Evolutionary conservation across 1,284 basidiomycete species (phyloP).

Genomic region (Cystobasidium sp.): DNA sequence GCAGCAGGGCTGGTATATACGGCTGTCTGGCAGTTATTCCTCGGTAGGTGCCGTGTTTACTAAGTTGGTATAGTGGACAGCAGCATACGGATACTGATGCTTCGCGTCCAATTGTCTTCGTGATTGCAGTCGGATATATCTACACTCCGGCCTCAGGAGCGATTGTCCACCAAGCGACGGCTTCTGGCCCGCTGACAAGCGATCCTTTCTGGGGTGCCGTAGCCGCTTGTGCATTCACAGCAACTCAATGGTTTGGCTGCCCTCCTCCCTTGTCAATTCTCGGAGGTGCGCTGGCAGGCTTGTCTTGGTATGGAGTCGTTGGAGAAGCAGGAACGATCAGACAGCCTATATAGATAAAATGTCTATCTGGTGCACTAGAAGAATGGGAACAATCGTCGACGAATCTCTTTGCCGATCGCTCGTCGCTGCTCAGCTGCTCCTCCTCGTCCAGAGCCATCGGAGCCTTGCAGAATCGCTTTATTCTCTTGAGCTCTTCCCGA

Average conservation of each 20-base stretch:
- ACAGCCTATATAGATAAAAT: conserved; percentile 44
- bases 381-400: conserved; percentile 36
- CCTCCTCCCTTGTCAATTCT: conserved; percentile 58
- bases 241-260: conserved; percentile 55
- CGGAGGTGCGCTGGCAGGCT: conserved; percentile 57
- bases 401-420: conserved; percentile 50
- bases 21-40: conserved; percentile 64
- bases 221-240: conserved; percentile 51
- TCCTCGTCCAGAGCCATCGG: conserved; percentile 48
- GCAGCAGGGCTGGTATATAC: conserved; percentile 65
- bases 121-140: conserved; percentile 18
- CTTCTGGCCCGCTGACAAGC: conserved; percentile 56
- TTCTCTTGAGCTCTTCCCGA: conserved; percentile 51
- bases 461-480: conserved; percentile 50
- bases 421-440: conserved; percentile 50
- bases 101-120: conserved; percentile 46
- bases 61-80: neutral
- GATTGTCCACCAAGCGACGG: conserved; percentile 45
- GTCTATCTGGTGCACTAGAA: neutral
- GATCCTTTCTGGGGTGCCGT: conserved; percentile 62
- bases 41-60: conserved; percentile 6
- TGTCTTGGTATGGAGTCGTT: conserved; percentile 59
- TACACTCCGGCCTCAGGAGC: conserved; percentile 50
- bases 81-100: neutral
- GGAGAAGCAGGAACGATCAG: conserved; percentile 41